Percentiles rank a stretch among this genome's conserved stretches.
These are phyloP conservation scores for Tolypocladium pustulatum DNA, from an alignment of 2,329 filamentous ascomycete genomes.

Conservation along the genomic window DNA sequence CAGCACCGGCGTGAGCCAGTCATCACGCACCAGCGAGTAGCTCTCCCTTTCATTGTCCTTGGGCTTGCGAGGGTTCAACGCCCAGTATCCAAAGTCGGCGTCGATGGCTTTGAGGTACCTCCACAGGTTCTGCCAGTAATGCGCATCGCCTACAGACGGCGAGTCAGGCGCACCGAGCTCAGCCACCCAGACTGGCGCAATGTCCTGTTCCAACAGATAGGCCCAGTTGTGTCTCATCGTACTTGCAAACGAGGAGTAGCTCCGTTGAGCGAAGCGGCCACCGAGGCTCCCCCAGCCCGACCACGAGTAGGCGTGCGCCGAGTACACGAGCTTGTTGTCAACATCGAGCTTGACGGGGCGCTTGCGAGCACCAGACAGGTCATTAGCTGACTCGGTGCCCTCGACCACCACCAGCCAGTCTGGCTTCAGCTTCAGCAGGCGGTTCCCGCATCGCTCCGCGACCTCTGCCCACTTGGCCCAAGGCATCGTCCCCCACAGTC, in stretches of 20 bases:
- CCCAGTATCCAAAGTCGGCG: constrained; percentile 62
- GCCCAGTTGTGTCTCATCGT: constrained; percentile 58
- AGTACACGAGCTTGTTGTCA: constrained; percentile 50
- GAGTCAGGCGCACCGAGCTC: constrained; percentile 50
- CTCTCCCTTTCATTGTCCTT: constrained; percentile 44
- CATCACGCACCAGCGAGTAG: constrained; percentile 51
- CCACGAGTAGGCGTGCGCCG: constrained; percentile 59
- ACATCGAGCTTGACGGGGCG: constrained; percentile 49
- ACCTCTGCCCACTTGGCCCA: constrained; percentile 55
- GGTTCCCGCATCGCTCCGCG: constrained; percentile 52
- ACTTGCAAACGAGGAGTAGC: constrained; percentile 50
- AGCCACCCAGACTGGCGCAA: constrained; percentile 55
- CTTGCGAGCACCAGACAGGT: constrained; percentile 43
- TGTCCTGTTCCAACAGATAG: constrained; percentile 40
- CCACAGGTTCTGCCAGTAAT: constrained; percentile 57
- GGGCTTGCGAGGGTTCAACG: constrained; percentile 56
- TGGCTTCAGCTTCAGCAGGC: constrained; percentile 45
- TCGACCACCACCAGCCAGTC: constrained; percentile 60
- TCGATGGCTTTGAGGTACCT: constrained; percentile 46
- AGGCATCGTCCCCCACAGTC: constrained; percentile 58
- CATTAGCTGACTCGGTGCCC: constrained; percentile 57
- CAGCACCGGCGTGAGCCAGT: constrained; percentile 52
- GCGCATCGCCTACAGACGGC: constrained; percentile 44
- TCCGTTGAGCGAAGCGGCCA: constrained; percentile 49
- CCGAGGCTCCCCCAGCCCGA: constrained; percentile 55